A percentile compares a stretch with the other conserved stretches of the same genome.
Evolutionary conservation across 2,329 filamentous ascomycete species (phyloP).

Genomic region (Coniochaeta sp.): DNA sequence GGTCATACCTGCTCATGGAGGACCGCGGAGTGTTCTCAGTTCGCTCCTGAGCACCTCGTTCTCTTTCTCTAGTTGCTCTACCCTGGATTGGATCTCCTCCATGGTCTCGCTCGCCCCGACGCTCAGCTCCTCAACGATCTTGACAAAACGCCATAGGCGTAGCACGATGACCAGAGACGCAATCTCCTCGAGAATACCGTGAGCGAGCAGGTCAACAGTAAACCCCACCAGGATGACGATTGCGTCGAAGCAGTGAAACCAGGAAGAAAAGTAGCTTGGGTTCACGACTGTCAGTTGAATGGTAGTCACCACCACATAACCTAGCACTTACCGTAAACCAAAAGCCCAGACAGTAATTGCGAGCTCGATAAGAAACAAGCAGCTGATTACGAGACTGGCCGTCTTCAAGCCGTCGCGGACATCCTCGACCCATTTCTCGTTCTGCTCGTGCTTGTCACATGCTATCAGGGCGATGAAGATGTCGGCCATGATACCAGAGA

Average conservation of each 20-base stretch:
- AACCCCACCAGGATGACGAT: constrained; percentile 55
- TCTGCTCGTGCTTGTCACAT: constrained; percentile 32
- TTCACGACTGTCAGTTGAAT: not conserved
- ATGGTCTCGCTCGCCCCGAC: constrained; percentile 56
- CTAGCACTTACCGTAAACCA: constrained; percentile 42
- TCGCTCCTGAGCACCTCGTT: constrained; percentile 24
- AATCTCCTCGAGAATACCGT: constrained; percentile 54
- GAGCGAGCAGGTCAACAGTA: constrained; percentile 51
- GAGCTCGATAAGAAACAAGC: constrained; percentile 58
- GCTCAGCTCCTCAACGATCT: constrained; percentile 62
- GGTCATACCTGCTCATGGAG: not conserved
- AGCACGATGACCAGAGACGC: constrained; percentile 59
- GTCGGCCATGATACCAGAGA: constrained; percentile 34
- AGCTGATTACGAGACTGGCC: constrained; percentile 51
- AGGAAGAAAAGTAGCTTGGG: constrained; percentile 44
- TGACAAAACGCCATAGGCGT: constrained; percentile 61
- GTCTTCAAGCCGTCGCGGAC: constrained; percentile 35
- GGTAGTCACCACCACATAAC: too few relatives aligned
- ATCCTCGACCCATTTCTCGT: constrained; percentile 32
- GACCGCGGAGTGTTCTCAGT: constrained; percentile 4
- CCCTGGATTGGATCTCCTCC: constrained; percentile 44
- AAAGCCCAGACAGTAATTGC: constrained; percentile 52
- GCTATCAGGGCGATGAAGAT: constrained; percentile 40
- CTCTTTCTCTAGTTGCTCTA: constrained; percentile 44
- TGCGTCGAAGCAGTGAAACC: constrained; percentile 59